Evolutionary conservation across 768 basidiomycete species (phyloP).

Genomic region (Hygrocybe coccinea): DNA sequence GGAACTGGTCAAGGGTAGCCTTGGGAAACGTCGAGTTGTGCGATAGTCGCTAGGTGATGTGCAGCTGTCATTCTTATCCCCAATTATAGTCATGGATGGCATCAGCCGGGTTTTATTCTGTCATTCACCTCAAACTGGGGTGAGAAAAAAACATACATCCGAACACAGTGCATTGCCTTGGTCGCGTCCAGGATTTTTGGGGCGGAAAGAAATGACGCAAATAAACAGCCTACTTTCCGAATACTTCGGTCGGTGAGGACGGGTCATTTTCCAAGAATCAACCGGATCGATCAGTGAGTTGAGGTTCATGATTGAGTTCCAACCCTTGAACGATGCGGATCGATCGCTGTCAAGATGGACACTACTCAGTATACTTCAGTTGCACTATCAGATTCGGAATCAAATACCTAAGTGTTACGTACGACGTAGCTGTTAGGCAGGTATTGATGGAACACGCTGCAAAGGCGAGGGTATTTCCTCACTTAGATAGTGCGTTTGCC

Average conservation of each 20-base stretch:
- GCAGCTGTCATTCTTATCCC: not conserved
- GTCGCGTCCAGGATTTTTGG: too few relatives aligned
- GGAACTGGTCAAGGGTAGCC: slow-evolving; percentile 5
- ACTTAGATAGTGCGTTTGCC: slow-evolving; percentile 7
- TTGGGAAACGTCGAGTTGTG: not conserved
- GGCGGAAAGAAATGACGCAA: too few relatives aligned
- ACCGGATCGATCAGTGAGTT: not conserved
- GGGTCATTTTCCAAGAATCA: too few relatives aligned
- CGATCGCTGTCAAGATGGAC: not conserved
- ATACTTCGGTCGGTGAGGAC: not conserved
- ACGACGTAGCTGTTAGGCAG: not conserved
- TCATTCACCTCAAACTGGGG: too few relatives aligned
- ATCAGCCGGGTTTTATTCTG: too few relatives aligned
- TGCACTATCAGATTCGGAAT: not conserved
- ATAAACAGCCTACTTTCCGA: too few relatives aligned
- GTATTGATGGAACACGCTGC: not conserved
- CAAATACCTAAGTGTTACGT: not conserved
- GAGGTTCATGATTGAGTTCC: not conserved
- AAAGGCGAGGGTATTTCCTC: not conserved
- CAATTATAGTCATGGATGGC: too few relatives aligned
- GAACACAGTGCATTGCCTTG: too few relatives aligned
- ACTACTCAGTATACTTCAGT: not conserved
- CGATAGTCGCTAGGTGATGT: not conserved
- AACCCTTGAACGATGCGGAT: not conserved
- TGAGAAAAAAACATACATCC: too few relatives aligned